Base-by-base conservation (phyloP, 139 green algal genomes). In the Monoraphidium neglectum region DNA sequence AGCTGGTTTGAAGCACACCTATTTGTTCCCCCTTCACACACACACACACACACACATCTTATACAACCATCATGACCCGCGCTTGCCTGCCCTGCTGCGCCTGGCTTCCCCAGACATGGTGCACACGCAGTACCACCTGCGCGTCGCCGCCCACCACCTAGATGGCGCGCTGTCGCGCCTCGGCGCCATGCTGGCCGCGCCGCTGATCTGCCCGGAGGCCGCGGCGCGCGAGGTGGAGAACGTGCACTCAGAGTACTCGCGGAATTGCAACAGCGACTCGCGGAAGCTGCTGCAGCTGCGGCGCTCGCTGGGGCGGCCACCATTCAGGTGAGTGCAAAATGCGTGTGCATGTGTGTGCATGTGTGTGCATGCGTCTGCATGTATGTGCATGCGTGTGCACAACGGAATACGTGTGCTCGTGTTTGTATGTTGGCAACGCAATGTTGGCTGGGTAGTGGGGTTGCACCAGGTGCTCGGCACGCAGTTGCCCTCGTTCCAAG, bases 51-150 rank as follows among this genome's bases (percentile, higher is more conserved):
- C n/a, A 15, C 49, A n/a, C n/a, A n/a, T n/a, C n/a, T n/a, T n/a
- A n/a, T 51, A 51, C 8, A 8, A 51, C 8, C 43, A 51, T 21
- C 56, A 13, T 21, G 6, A 4, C 64, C 38, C n/a, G 5, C 35
- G 0, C 10, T 0, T 21, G 1, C 24, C 3, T 8, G 0, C 33
- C 4, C 64, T n/a, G 13, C 10, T 37, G 26, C 18, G 37, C 64
- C 15, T 37, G 3, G 8, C 47, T 3, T 1, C 49, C 53, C 1
- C 84, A 89, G 84, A 82, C 69, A 90, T 88, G 79, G 82, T 86
- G 24, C 85, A 90, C 77, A 90, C 86, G 1, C 43, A 37, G 2
- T 88, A 84, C 78, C 83, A 90, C 78, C 77, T 86, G 65, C 85
- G 68, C 28, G 76, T 87, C 28, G 47, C 79, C n/a, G n/a, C 65